Evolutionary conservation across 2,329 filamentous ascomycete species (phyloP).

Genomic region (Neonectria hederae): DNA sequence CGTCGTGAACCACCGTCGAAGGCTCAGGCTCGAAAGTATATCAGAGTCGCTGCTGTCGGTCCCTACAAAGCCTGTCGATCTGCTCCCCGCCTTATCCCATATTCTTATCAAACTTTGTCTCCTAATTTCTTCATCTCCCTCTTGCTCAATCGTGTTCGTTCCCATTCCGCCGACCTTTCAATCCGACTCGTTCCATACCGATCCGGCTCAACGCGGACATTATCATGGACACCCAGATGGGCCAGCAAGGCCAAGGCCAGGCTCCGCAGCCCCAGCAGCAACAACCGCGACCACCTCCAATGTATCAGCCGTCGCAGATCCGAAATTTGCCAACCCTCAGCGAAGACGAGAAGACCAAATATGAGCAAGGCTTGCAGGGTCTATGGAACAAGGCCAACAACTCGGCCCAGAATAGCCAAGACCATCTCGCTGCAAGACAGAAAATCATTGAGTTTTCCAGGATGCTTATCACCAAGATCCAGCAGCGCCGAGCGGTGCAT

Average conservation of each 20-base stretch:
- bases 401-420: conserved; percentile 56
- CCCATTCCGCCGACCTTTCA: not conserved
- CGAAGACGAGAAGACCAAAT: conserved; percentile 66
- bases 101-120: conserved; percentile 8
- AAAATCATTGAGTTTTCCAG: conserved; percentile 70
- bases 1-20: conserved; percentile 4
- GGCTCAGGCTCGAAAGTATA: not conserved
- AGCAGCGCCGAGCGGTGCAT: conserved; percentile 50
- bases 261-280: conserved; percentile 37
- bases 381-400: conserved; percentile 65
- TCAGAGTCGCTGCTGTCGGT: not conserved
- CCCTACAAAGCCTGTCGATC: conserved; percentile 2
- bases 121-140: not conserved
- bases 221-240: conserved; percentile 41
- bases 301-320: conserved; percentile 64
- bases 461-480: conserved; percentile 64
- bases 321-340: conserved; percentile 59
- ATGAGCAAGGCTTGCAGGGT: conserved; percentile 63
- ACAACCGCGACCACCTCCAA: conserved; percentile 46
- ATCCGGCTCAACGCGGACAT: not conserved
- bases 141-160: not conserved
- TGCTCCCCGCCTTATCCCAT: not conserved
- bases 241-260: conserved; percentile 39
- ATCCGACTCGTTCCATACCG: conserved; percentile 2
- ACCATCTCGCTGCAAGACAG: conserved; percentile 61